Evolutionary conservation across 2,329 filamentous ascomycete species (phyloP).

Genomic region (Pleurostoma richardsiae): DNA sequence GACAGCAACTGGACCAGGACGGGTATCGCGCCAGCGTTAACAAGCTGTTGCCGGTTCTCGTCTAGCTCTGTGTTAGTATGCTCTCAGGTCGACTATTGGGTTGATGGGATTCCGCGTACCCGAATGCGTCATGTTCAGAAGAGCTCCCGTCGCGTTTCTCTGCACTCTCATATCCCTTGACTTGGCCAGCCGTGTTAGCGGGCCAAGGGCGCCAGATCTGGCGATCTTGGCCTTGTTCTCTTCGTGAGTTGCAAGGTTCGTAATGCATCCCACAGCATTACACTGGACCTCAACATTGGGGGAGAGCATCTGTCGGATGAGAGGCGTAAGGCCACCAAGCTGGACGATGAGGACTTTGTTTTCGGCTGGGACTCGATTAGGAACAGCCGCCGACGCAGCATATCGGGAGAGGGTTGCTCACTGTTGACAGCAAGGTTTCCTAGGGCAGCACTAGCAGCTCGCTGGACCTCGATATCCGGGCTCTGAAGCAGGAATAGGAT

Average conservation of each 20-base stretch:
- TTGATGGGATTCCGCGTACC: slow-evolving; percentile 47
- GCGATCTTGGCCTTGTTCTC: slow-evolving; percentile 99
- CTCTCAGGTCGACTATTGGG: slow-evolving; percentile 3
- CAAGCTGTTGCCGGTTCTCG: slow-evolving; percentile 95
- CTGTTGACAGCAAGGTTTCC: slow-evolving; percentile 97
- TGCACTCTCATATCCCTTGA: slow-evolving; percentile 99
- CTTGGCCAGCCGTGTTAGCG: slow-evolving; percentile 86
- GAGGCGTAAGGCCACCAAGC: slow-evolving; percentile 80
- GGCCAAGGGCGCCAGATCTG: slow-evolving; percentile 84
- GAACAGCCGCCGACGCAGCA: slow-evolving; percentile 4
- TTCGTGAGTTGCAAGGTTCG: slow-evolving; percentile 95
- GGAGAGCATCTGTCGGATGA: slow-evolving; percentile 98
- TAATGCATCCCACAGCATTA: slow-evolving; percentile 98
- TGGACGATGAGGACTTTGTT: slow-evolving; percentile 97
- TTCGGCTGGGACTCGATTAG: slow-evolving; percentile 65
- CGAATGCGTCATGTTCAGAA: slow-evolving; percentile 99
- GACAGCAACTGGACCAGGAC: slow-evolving; percentile 93
- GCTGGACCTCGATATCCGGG: slow-evolving; percentile 92
- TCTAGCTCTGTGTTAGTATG: slow-evolving; percentile 47
- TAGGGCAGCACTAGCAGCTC: slow-evolving; percentile 90
- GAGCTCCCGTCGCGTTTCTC: slow-evolving; percentile 89
- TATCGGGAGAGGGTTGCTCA: slow-evolving; percentile 38
- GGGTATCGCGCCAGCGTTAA: slow-evolving; percentile 95
- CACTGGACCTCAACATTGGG: slow-evolving; percentile 98
- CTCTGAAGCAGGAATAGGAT: slow-evolving; percentile 95